A percentile compares a stretch with the other conserved stretches of the same genome.
Evolutionary conservation across 306 rosid genomes (phyloP).

Genomic region (Ochetophila trinervis): DNA sequence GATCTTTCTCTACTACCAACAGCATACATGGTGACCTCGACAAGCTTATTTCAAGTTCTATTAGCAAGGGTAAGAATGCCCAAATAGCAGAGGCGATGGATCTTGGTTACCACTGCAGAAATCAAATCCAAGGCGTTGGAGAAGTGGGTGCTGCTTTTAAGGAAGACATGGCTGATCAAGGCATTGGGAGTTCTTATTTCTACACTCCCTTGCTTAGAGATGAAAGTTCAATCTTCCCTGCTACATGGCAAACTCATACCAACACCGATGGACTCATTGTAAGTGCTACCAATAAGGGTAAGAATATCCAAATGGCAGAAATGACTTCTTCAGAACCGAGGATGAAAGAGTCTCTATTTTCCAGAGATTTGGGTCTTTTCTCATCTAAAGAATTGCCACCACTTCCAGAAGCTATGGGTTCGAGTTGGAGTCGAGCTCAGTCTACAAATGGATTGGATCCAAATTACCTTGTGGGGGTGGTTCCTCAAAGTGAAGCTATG

Average conservation of each 20-base stretch:
- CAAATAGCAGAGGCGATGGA: not conserved
- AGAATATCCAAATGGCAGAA: not conserved
- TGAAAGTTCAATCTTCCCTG: not conserved
- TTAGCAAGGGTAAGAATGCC: constrained; percentile 5
- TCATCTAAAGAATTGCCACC: not conserved
- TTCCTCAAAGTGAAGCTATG: not conserved
- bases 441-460: not conserved
- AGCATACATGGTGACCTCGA: not conserved
- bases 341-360: not conserved
- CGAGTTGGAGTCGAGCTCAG: not conserved
- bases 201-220: not conserved
- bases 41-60: too few relatives aligned
- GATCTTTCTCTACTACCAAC: not conserved
- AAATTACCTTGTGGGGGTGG: not conserved
- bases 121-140: not conserved
- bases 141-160: not conserved
- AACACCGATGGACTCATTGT: not conserved
- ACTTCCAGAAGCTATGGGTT: not conserved
- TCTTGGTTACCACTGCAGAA: not conserved
- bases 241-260: not conserved
- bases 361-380: not conserved
- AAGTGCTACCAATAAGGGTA: not conserved
- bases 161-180: not conserved
- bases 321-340: not conserved
- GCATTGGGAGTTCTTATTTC: not conserved